Evolutionary conservation across 2,329 filamentous ascomycete species (phyloP), one percentile per base, ranked within the genome.

Genomic region (Teratosphaeria viscida): DNA sequence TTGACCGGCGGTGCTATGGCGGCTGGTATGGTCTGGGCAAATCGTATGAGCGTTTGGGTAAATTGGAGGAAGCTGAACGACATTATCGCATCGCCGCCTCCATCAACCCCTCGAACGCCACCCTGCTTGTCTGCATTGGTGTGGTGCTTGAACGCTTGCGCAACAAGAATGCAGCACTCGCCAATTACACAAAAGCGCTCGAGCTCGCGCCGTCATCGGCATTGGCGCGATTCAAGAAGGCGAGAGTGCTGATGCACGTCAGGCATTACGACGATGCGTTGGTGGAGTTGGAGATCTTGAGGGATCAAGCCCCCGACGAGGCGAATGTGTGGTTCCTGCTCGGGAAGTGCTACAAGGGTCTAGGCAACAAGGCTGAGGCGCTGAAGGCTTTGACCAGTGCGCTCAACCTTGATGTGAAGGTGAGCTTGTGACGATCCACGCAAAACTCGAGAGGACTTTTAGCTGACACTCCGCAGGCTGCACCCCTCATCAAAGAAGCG

Each of bases 271-370:
- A 88, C 39, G 81, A 85, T 55, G 94, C 94, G 0, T 81, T 95
- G 64, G 81, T 82, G 29, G 94, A 99, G 72, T 79, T 99, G 58
- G 85, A 91, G 73, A 82, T 92, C n/a, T 77, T 99, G 61, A 94
- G 95, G 71, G 90, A 95, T 66, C 81, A 95, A 63, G 92, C 91
- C 5, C 92, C 94, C 0, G 92, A 99, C 70, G 92, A 97, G 73
- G 90, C 92, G 4, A 95, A 92, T 68, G 92, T 99, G 43, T 94
- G 96, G 76, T 99, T 96, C 77, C 78, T 96, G 63, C 84, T 99
- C 47, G 95, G 92, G 23, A 89, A 90, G 71, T 81, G 84, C 60
- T 84, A 83, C 73, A 86, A 85, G 73, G 80, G 78, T 65, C 65
- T 85, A 60, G 74, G 78, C 34, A 78, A 85, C 61, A 81, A 82